A percentile compares a stretch with the other conserved stretches of the same genome.
These are phyloP conservation scores for Colletotrichum lentis DNA, from an alignment of 2,329 filamentous ascomycete species.

Conservation along the genomic window DNA sequence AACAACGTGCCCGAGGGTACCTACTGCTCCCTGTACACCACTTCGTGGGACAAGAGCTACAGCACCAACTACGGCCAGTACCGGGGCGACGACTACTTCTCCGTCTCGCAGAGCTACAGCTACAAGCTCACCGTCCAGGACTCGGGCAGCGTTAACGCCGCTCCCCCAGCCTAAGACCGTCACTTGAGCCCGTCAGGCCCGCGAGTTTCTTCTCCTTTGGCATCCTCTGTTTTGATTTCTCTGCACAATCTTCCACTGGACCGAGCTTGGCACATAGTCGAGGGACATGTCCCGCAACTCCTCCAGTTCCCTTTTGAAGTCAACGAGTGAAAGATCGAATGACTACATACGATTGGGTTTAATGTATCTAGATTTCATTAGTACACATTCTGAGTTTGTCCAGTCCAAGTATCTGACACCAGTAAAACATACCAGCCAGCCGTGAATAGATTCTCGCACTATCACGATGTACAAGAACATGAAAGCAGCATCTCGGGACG, in stretches of 20 bases:
- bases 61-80: constrained; percentile 34
- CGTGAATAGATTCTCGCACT: not conserved
- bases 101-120: constrained; percentile 30
- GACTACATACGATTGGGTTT: not conserved
- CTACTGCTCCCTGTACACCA: constrained; percentile 31
- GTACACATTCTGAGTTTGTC: not conserved
- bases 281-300: not conserved
- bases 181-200: not conserved
- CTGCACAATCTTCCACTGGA: not conserved
- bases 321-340: not conserved
- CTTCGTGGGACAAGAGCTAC: constrained; percentile 22
- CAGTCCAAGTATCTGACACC: accelerated
- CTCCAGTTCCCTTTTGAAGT: not conserved
- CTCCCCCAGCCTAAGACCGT: not conserved
- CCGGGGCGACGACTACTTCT: constrained; percentile 20
- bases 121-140: constrained; percentile 12
- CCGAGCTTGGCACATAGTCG: too few relatives aligned
- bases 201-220: not conserved
- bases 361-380: not conserved
- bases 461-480: not conserved
- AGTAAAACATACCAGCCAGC: not conserved
- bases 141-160: not conserved
- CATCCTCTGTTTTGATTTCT: not conserved
- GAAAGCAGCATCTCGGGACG: not conserved
- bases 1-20: constrained; percentile 19